Conservation (phyloP, 2,329 filamentous ascomycete species). For the Botrytis deweyae region DNA sequence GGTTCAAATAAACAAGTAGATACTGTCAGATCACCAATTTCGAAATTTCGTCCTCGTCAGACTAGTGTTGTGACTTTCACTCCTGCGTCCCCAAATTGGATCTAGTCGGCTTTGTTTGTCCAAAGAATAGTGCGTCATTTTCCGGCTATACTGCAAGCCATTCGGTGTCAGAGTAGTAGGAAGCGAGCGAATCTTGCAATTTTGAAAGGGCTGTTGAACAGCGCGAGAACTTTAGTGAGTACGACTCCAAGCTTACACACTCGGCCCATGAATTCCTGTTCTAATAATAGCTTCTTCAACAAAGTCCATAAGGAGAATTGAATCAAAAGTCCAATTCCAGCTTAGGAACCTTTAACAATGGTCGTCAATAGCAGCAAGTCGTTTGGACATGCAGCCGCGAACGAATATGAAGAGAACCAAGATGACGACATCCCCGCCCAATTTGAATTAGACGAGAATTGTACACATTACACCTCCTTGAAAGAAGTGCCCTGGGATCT, state of each 20-base stretch:
- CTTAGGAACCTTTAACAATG: background rate
- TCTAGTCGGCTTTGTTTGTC: background rate
- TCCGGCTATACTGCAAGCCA: background rate
- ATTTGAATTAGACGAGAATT: conserved; percentile 56
- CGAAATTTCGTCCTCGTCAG: background rate
- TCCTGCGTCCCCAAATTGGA: background rate
- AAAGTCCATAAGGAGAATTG: background rate
- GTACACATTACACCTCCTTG: conserved; percentile 71
- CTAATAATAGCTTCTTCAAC: background rate
- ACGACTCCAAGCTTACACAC: background rate
- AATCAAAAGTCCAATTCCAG: background rate
- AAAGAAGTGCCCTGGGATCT: conserved; percentile 78
- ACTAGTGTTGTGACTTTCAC: background rate
- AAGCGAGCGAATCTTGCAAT: background rate
- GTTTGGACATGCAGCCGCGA: background rate
- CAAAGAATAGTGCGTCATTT: background rate
- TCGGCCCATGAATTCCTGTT: background rate
- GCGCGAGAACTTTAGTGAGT: background rate
- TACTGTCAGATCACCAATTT: background rate
- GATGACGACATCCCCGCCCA: background rate
- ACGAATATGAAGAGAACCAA: conserved; percentile 3
- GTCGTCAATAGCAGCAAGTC: conserved; percentile 4
- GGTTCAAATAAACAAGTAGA: background rate
- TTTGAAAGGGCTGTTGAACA: background rate
- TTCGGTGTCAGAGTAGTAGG: background rate